Base-by-base conservation (phyloP, 345 rosid species). In the Eucalyptus tenuipes region DNA sequence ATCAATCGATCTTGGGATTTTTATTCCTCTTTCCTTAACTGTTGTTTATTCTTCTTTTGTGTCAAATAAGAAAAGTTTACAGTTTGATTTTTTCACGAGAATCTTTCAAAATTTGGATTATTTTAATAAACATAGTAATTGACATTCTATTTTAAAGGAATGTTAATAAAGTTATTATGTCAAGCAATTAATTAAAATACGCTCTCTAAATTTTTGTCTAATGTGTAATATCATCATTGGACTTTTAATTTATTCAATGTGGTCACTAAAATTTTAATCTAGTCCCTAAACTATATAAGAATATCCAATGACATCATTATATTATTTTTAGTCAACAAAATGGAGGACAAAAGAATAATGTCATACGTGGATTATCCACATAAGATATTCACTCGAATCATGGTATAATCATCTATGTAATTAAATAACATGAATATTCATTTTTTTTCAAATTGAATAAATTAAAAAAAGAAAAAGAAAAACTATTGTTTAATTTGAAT, bases 321-420 rank as follows among this genome's bases (percentile, higher is more conserved):
- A 55, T 55, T 55, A 0, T 22, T 2, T 55, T 52, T 52, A 52
- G 24, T 52, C 57, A 52, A 52, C 4, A 52, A 52, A 52, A 18
- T 18, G 13, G 61, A 0, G 29, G 3, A 55, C 6, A 10, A 55
- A 22, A 55, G 27, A 22, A 24, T 55, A 8, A 55, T 1, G 1
- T 9, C 5, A 4, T 4, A 22, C 0, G 1, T 10, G 6, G 29
- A 55, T 24, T 10, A 55, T 55, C 29, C 61, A 24, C 1, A 0
- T 10, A 22, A 55, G 61, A 55, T 55, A 55, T 10, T 55, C 29
- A 55, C 61, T 9, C 3, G 4, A 55, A 55, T 55, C 13, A 55
- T 9, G 61, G 24, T 55, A 24, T 55, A 55, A 24, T 55, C 27
- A 55, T 55, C 6, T 55, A 55, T 55, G 61, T 24, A 55, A 55